Base-by-base conservation (phyloP, 441 rosid genomes). In the Adansonia grandidieri region DNA sequence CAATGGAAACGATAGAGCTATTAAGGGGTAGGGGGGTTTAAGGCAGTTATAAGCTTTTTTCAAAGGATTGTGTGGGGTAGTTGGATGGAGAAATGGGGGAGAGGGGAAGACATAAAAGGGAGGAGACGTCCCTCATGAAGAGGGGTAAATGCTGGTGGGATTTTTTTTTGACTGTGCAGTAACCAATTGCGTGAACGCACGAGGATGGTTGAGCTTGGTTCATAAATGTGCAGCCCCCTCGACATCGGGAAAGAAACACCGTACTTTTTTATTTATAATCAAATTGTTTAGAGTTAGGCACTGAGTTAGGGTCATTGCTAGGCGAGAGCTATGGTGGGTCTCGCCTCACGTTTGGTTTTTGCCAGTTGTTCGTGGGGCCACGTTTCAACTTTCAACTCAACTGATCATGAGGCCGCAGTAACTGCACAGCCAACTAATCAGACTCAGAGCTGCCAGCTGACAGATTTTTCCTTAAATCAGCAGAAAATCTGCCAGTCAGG, bases 181-280 rank as follows among this genome's bases (percentile, higher is more conserved):
- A 87, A 83, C 86, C 88, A 79, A 84, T 81, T 86, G 90, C 95
- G 96, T 93, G 97, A 93, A 68, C 74, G 83, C 92, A 90, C 88
- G 86, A 86, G 88, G 85, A 77, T 74, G 17, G 82, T 74, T 66
- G 80, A 72, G 63, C 63, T 17, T 1, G 63, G 32, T 72, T 37
- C 81, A 79, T 83, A 72, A 79, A 82, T 77, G 77, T 44, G 72
- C 37, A 24, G 64, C 65, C 8, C 7, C 28, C 24, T n/a, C 2
- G 15, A 8, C 50, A 48, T 61, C 11, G 74, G 77, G 66, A 64
- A 73, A 42, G 79, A 72, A 42, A 19, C 53, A 63, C 32, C 4
- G 8, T 6, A 5, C 3, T 3, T 19, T n/a, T 22, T 17, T 20
- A 4, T 9, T 67, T 45, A 9, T 19, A 67, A 67, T 19, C 53